phyloP scores from a whole-genome alignment of 768 basidiomycete genomes.

The Pleurotus tuber-regium region DNA sequence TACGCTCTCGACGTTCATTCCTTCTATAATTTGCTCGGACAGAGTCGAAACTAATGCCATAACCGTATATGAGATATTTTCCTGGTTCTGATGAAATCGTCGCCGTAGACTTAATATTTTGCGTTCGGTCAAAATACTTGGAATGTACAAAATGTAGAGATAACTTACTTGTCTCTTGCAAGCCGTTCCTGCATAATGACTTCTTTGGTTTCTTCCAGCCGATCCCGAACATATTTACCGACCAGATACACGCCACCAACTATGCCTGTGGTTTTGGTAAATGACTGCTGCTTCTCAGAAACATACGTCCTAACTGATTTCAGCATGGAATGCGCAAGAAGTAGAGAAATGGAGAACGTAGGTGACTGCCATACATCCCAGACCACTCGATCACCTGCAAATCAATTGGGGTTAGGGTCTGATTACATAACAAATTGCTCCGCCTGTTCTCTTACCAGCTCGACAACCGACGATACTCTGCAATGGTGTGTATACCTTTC shows the following conservation, averaged over 20 bases:
- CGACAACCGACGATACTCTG: too few relatives aligned
- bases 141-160: conserved; percentile 4
- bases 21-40: conserved; percentile 47
- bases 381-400: too few relatives aligned
- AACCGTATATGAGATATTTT: conserved; percentile 73
- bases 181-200: conserved; percentile 54
- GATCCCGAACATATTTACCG: conserved; percentile 55
- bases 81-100: conserved; percentile 74
- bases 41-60: conserved; percentile 54
- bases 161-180: conserved; percentile 70
- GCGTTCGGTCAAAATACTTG: neutral
- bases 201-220: conserved; percentile 66
- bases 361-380: too few relatives aligned
- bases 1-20: conserved; percentile 64
- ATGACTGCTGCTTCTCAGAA: conserved; percentile 41
- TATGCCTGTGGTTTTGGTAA: conserved; percentile 50
- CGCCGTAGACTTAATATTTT: conserved; percentile 56
- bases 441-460: too few relatives aligned
- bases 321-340: conserved; percentile 48
- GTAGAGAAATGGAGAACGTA: too few relatives aligned
- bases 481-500: neutral
- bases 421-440: too few relatives aligned
- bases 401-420: too few relatives aligned
- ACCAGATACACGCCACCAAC: conserved; percentile 61
- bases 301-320: conserved; percentile 43